Conservation (phyloP, 805 yeast genomes). For the Cyberlindnera misumaiensis region DNA sequence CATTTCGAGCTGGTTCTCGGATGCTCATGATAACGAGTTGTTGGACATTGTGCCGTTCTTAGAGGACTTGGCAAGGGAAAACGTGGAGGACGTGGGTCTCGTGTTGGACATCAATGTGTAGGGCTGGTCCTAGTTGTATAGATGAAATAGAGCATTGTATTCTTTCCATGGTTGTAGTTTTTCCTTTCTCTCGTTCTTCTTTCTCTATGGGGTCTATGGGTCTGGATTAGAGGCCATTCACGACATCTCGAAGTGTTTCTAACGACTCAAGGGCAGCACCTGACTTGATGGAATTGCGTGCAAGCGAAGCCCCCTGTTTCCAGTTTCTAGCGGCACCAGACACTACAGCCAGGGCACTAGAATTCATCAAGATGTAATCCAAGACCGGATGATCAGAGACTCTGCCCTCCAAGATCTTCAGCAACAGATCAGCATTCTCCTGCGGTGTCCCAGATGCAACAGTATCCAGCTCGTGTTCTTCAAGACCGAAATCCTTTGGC, state of each 20-base stretch:
- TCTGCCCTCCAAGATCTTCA: constrained; percentile 36
- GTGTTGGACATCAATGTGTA: constrained; percentile 67
- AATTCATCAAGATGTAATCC: constrained; percentile 86
- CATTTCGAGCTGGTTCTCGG: constrained; percentile 96
- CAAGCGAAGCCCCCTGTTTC: constrained; percentile 71
- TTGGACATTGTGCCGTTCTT: constrained; percentile 85
- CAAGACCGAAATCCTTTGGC: constrained; percentile 79
- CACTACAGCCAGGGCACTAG: constrained; percentile 81
- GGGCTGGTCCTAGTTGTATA: constrained; percentile 1
- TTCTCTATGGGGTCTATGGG: too few relatives aligned
- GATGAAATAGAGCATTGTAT: too few relatives aligned
- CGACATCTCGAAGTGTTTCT: constrained; percentile 16
- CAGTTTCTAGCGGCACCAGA: constrained; percentile 63
- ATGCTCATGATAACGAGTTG: constrained; percentile 93
- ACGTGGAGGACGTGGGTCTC: constrained; percentile 78
- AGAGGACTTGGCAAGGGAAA: constrained; percentile 67
- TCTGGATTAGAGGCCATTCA: too few relatives aligned
- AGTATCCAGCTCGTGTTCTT: constrained; percentile 56
- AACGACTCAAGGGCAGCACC: constrained; percentile 66
- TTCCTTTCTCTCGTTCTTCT: too few relatives aligned
- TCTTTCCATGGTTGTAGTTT: too few relatives aligned
- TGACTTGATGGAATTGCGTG: constrained; percentile 55
- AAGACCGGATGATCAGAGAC: constrained; percentile 46
- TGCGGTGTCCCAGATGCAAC: constrained; percentile 84
- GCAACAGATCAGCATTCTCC: constrained; percentile 66